A percentile compares a stretch with the other conserved stretches of the same genome.
Conservation (phyloP, 257 asterid genomes). For the Jaltomata sinuosa region DNA sequence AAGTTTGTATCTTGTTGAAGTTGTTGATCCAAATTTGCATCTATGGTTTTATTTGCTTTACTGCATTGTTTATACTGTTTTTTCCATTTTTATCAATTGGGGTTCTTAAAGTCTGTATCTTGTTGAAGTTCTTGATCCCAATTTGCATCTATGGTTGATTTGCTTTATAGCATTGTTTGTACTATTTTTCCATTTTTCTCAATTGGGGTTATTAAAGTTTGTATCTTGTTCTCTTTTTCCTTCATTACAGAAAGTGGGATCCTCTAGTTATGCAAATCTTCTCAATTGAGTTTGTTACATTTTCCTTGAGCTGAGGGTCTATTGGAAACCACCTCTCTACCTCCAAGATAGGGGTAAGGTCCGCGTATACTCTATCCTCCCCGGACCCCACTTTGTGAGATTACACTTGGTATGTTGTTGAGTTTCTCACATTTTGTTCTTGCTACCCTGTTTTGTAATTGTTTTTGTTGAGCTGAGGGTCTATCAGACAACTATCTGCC, state of each 20-base stretch:
- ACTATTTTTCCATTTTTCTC: background rate
- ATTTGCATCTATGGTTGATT: background rate
- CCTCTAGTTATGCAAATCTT: background rate
- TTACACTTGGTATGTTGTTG: background rate
- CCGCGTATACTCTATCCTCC: no score
- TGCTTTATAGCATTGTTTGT: no score
- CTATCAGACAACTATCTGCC: background rate
- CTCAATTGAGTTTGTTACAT: background rate
- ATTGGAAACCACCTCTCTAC: no score
- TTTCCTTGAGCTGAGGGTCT: background rate
- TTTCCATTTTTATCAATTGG: background rate
- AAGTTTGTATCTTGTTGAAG: background rate
- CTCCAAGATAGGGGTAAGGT: no score
- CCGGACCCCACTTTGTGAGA: no score
- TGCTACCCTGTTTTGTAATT: background rate
- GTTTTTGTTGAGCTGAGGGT: background rate
- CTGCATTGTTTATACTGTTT: background rate
- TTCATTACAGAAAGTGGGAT: background rate
- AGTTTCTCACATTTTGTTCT: background rate
- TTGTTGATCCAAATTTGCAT: background rate
- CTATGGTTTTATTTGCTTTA: background rate
- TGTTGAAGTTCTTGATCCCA: background rate
- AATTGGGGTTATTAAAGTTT: background rate
- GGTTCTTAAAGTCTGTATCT: background rate
- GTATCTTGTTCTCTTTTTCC: background rate